Conservation (phyloP, 1,139 yeast genomes). For the Chernovozyma aurita region DNA sequence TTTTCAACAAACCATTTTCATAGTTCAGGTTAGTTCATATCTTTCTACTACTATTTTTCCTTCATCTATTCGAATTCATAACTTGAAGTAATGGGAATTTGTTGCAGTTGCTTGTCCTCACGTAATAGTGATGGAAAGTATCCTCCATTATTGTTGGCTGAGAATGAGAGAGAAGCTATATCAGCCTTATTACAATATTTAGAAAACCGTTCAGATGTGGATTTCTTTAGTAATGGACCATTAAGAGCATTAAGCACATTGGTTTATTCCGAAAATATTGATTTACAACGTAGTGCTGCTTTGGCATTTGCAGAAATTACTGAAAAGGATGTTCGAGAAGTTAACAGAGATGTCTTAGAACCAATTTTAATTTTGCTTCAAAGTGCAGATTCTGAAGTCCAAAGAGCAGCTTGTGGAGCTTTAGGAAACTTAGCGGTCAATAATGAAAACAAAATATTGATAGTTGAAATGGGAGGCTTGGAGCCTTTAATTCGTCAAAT, state of each 20-base stretch:
- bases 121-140: conserved; percentile 43
- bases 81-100: conserved; percentile 61
- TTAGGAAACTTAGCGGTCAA: conserved; percentile 95
- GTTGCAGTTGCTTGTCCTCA: conserved; percentile 56
- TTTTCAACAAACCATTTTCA: no score
- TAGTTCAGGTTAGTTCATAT: no score
- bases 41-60: no score
- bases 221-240: conserved; percentile 89
- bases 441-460: conserved; percentile 86
- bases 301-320: conserved; percentile 98
- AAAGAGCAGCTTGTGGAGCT: conserved; percentile 98
- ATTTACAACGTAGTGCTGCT: conserved; percentile 95
- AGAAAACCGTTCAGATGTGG: conserved; percentile 81
- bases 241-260: conserved; percentile 85
- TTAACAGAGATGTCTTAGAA: conserved; percentile 84
- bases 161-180: conserved; percentile 94
- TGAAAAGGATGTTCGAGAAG: conserved; percentile 90
- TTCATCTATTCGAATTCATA: no score
- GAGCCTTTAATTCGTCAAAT: conserved; percentile 95
- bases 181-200: conserved; percentile 82
- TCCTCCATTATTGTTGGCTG: conserved; percentile 83
- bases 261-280: conserved; percentile 92
- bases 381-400: conserved; percentile 88
- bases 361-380: conserved; percentile 87
- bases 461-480: conserved; percentile 97